Percentiles rank a stretch among this genome's conserved stretches.
Evolutionary conservation across 768 basidiomycete species (phyloP).

Genomic region (Lentinula detonsa): DNA sequence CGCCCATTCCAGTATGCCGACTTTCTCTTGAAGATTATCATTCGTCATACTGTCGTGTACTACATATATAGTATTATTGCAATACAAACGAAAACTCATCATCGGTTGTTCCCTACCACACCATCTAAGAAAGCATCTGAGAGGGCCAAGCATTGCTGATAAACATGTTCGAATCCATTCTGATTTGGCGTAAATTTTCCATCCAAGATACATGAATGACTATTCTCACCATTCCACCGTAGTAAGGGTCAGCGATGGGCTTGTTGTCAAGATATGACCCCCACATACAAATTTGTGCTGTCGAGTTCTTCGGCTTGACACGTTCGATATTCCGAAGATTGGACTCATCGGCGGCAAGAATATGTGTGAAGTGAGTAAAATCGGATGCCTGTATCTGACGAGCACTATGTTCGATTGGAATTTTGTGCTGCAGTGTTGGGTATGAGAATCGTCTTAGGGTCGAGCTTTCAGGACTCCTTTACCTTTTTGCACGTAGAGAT

Average conservation of each 20-base stretch:
- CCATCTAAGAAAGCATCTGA: constrained; percentile 79
- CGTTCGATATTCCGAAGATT: constrained; percentile 62
- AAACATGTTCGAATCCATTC: constrained; percentile 74
- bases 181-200: neutral
- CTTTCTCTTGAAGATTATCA: constrained; percentile 42
- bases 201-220: neutral
- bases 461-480: neutral
- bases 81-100: neutral
- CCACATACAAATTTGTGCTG: constrained; percentile 71
- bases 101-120: constrained; percentile 30
- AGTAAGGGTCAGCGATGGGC: constrained; percentile 83
- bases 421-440: constrained; percentile 46
- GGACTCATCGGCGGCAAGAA: constrained; percentile 77
- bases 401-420: constrained; percentile 66
- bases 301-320: constrained; percentile 42
- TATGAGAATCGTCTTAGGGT: neutral
- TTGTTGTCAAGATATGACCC: constrained; percentile 68
- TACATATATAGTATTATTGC: neutral
- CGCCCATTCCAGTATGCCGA: constrained; percentile 86
- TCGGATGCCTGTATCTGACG: constrained; percentile 44
- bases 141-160: constrained; percentile 65
- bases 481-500: constrained; percentile 69
- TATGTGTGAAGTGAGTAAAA: constrained; percentile 19
- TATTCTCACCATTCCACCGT: constrained; percentile 52
- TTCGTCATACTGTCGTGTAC: neutral